Percentiles rank a stretch among this genome's conserved stretches.
Conservation (phyloP, 2,329 filamentous ascomycete genomes). For the Bertia moriformis region DNA sequence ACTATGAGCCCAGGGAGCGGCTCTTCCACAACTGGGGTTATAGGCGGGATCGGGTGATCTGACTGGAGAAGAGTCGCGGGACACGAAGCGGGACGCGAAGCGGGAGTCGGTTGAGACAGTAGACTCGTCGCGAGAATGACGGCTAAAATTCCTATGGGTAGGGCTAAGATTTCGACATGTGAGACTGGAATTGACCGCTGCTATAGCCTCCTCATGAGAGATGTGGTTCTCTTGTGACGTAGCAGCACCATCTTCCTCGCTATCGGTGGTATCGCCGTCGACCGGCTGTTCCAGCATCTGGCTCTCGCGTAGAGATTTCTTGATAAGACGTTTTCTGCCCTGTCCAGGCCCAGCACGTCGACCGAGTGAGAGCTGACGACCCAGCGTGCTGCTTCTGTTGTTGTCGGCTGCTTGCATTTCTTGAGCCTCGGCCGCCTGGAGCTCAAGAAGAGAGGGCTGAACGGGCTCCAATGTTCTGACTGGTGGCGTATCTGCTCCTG, state of each 20-base stretch:
- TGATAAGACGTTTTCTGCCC: slow-evolving; percentile 6
- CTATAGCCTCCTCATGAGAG: background rate
- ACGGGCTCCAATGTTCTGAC: background rate
- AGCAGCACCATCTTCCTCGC: background rate
- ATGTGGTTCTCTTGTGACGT: background rate
- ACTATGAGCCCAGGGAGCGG: slow-evolving; percentile 1
- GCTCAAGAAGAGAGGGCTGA: background rate
- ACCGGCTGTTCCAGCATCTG: slow-evolving; percentile 3
- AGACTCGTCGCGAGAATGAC: background rate
- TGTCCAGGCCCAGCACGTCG: slow-evolving; percentile 6
- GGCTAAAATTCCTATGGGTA: background rate
- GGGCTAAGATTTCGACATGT: background rate
- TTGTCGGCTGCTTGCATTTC: slow-evolving; percentile 2
- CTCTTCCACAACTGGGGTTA: slow-evolving; percentile 4
- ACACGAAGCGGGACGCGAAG: background rate
- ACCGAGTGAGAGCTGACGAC: slow-evolving; percentile 6
- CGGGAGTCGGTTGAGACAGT: background rate
- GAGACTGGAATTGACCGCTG: background rate
- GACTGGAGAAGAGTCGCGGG: background rate
- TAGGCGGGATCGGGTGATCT: background rate
- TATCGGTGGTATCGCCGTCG: background rate
- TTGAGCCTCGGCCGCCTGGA: background rate
- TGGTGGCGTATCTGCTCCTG: background rate
- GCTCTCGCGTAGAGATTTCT: slow-evolving; percentile 3
- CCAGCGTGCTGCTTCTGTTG: slow-evolving; percentile 1